Conservation (phyloP, 2,329 filamentous ascomycete genomes). For the Ascochyta viciae-villosae region DNA sequence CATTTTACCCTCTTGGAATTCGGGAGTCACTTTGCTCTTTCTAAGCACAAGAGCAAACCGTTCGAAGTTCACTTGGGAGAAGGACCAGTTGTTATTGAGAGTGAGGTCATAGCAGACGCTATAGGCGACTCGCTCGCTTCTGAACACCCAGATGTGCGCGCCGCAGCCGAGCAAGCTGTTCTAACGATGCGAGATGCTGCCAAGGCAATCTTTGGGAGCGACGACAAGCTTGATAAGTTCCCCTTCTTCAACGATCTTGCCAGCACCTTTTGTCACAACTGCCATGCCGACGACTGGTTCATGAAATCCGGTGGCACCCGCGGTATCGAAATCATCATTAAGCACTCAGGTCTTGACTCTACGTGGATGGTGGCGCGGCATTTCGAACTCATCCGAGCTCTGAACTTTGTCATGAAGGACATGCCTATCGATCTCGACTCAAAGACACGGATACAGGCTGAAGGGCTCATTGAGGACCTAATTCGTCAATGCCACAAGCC, state of each 20-base stretch:
- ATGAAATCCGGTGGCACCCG: conserved; percentile 92
- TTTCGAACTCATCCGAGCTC: conserved; percentile 84
- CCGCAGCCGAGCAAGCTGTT: conserved; percentile 81
- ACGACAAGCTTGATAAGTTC: conserved; percentile 74
- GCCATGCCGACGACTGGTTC: conserved; percentile 98
- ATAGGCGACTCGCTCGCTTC: conserved; percentile 90
- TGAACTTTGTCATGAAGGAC: conserved; percentile 98
- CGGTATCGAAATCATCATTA: conserved; percentile 87
- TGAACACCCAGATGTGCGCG: conserved; percentile 79
- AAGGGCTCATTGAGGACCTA: conserved; percentile 81
- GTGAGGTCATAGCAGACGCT: conserved; percentile 84
- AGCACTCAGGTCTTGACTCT: conserved; percentile 83
- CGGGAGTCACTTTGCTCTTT: conserved; percentile 79
- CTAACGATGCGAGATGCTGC: conserved; percentile 79
- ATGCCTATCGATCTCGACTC: conserved; percentile 94
- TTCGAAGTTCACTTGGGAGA: conserved; percentile 90
- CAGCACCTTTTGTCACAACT: conserved; percentile 88
- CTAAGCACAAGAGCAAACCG: conserved; percentile 76
- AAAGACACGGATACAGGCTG: conserved; percentile 82
- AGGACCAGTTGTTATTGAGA: conserved; percentile 85
- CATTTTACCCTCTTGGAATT: conserved; percentile 93
- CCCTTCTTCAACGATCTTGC: conserved; percentile 86
- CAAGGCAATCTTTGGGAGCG: conserved; percentile 77
- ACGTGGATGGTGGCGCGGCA: conserved; percentile 83
- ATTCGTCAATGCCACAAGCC: conserved; percentile 80